Base-by-base conservation (phyloP, 768 basidiomycete species). In the Suillus alpinus region DNA sequence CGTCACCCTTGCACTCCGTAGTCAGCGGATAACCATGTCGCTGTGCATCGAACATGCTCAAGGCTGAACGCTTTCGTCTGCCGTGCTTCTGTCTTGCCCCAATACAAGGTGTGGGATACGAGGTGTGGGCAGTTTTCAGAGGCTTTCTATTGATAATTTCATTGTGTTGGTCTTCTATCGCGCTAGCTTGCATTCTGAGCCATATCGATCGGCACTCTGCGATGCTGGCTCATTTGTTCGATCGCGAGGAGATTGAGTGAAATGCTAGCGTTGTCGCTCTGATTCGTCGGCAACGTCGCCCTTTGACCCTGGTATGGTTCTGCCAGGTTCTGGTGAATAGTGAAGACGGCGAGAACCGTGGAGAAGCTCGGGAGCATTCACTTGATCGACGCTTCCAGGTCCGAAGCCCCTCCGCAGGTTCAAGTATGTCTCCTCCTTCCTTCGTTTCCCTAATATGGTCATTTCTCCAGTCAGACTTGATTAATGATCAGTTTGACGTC, bases 1-100 rank as follows among this genome's bases (percentile, higher is more conserved):
- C 36, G 23, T 23, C 52, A 37, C 52, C 52, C 52, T 55, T 55
- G 52, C 52, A 37, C 36, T 55, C 52, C 52, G 52, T 55, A 55
- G 52, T 36, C 23, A 37, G 8, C 52, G 52, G 36, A 16, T 55
- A 39, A 26, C 34, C 23, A 26, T 36, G 37, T 55, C 52, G 52
- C 36, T 55, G 52, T 55, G 36, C 52, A 55, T 55, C 52, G 36
- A 55, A 55, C 52, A 23, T 55, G 52, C 52, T 14, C 4, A 39
- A 55, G 23, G 23, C 52, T 53, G 52, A 37, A 36, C 8, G 52
- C 36, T 23, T 55, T 39, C 23, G 2, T 10, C 52, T 26, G 36
- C 36, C 23, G 9, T 37, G 36, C 20, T 26, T 55, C 9, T 4
- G 23, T 37, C 34, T 53, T 53, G 34, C 20, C n/a, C n/a, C 52